These are phyloP conservation scores for Ceratobasidium papillatum DNA, from an alignment of 1,284 basidiomycete species.

Conservation along the genomic window DNA sequence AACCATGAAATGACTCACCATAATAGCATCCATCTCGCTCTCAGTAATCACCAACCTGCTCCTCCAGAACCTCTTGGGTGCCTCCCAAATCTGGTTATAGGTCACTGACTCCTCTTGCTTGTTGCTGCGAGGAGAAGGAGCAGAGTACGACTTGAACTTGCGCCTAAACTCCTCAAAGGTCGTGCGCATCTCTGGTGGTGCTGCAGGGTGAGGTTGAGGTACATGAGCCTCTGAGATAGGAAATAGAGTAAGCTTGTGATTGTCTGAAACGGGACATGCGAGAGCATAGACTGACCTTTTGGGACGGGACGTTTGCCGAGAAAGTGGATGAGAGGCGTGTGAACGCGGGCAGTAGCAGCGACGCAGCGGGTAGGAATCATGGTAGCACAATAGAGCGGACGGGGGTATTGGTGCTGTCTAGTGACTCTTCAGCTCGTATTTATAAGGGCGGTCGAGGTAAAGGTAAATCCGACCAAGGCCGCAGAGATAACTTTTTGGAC, in stretches of 20 bases:
- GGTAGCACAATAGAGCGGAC: background rate
- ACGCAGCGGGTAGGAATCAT: slow-evolving; percentile 35
- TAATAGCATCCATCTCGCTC: slow-evolving; percentile 78
- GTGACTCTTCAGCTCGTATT: background rate
- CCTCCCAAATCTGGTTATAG: slow-evolving; percentile 80
- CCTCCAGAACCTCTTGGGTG: slow-evolving; percentile 74
- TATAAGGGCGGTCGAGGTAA: background rate
- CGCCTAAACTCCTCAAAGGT: slow-evolving; percentile 67
- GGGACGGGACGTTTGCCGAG: slow-evolving; percentile 74
- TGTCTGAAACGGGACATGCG: background rate
- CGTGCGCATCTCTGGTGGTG: slow-evolving; percentile 73
- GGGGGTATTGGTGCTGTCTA: background rate
- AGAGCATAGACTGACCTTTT: slow-evolving; percentile 56
- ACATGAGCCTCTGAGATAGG: slow-evolving; percentile 61
- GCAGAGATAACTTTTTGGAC: slow-evolving; percentile 7
- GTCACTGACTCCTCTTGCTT: slow-evolving; percentile 52
- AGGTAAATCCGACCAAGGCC: slow-evolving; percentile 37
- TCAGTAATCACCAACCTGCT: slow-evolving; percentile 65
- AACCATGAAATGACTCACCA: slow-evolving; percentile 62
- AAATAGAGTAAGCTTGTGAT: slow-evolving; percentile 22
- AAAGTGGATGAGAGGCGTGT: slow-evolving; percentile 80
- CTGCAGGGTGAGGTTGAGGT: slow-evolving; percentile 78
- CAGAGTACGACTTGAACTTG: slow-evolving; percentile 59
- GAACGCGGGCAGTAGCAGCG: slow-evolving; percentile 51
- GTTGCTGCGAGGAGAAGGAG: slow-evolving; percentile 48